Conservation (phyloP, 805 yeast genomes). For the Candida suzukii region DNA sequence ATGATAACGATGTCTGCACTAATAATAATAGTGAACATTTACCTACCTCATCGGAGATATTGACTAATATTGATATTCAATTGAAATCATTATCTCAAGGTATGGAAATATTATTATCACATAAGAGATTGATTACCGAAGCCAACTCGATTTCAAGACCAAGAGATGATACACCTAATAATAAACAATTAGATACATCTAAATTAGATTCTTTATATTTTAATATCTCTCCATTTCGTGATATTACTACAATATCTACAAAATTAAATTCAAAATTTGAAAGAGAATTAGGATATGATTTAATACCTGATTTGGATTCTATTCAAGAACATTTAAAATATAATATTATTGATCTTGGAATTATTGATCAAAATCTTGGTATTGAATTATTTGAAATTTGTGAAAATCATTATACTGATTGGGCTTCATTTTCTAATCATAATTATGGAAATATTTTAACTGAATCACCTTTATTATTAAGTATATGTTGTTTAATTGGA, state of each 20-base stretch:
- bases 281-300: constrained; percentile 17
- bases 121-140: background rate
- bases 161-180: background rate
- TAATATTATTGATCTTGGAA: constrained; percentile 27
- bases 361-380: constrained; percentile 39
- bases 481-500: constrained; percentile 55
- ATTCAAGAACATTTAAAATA: constrained; percentile 6
- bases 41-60: background rate
- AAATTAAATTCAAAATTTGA: constrained; percentile 16
- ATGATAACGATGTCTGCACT: background rate
- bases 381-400: constrained; percentile 41
- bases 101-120: background rate
- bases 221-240: constrained; percentile 18
- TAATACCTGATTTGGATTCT: constrained; percentile 3
- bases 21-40: background rate
- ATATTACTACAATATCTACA: constrained; percentile 13
- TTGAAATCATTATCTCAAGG: background rate
- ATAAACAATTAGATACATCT: background rate
- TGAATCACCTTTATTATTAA: constrained; percentile 48
- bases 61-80: background rate
- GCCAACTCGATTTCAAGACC: background rate
- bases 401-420: constrained; percentile 53
- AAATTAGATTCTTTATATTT: constrained; percentile 9
- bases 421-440: constrained; percentile 57
- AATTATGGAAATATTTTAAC: background rate